Evolutionary conservation across 495 filamentous ascomycete species (phyloP), one percentile per base, ranked within the genome.

Genomic region (Neurospora terricola): DNA sequence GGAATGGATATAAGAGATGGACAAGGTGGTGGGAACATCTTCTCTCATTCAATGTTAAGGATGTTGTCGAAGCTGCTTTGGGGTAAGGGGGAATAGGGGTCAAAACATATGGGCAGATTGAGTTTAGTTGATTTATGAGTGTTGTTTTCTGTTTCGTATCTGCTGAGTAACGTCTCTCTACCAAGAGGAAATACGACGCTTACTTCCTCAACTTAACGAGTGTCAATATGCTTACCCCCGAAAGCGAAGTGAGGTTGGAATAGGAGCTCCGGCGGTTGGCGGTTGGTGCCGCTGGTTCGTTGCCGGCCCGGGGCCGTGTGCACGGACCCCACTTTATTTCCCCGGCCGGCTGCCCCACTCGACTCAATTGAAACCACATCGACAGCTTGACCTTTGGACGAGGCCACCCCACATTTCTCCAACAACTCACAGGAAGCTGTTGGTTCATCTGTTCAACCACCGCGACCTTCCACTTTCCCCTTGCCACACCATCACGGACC

Each of bases 301-400:
- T 66, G 54, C 54, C 54, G 27, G 54, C 54, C 54, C 54, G 27
- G 54, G 14, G 37, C 66, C n/a, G 27, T 27, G 30, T 42, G 74
- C 77, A 72, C 76, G 68, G 59, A 75, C 76, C 70, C 38, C 74
- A 79, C 78, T 74, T 79, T 79, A 77, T 70, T 59, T 73, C 70
- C 75, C 39, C 40, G 45, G 36, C n/a, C 45, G 40, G 34, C 69
- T n/a, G 30, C 73, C 62, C 39, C 27, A 66, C 54, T 34, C 27
- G 23, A 30, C 54, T 18, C 54, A 18, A 62, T 34, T 62, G 21
- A 43, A 37, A 72, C 75, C 75, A 73, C 71, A 75, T 73, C 70
- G 54, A 62, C 39, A 21, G 40, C 72, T 34, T 70, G 42, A 71
- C 59, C 48, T 75, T 69, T 62, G 36, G 38, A 54, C 40, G 9